phyloP scores from a whole-genome alignment of 2,329 filamentous ascomycete species.

The Mycosphaerella sp. region DNA sequence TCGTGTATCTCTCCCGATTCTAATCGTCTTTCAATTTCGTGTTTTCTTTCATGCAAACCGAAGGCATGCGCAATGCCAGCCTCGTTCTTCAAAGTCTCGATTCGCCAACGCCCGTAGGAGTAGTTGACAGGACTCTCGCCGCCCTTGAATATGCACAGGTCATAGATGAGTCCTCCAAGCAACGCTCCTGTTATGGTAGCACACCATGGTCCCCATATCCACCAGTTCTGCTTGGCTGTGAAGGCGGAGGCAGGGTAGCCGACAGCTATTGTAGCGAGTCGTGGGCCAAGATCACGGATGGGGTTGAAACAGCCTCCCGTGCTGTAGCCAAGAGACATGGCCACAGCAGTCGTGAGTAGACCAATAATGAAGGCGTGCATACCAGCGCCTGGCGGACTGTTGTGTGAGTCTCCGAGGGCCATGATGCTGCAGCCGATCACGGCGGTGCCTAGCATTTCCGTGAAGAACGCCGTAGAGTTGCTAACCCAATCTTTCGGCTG shows the following conservation, averaged over 20 bases:
- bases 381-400: constrained; percentile 40
- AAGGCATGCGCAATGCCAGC: constrained; percentile 20
- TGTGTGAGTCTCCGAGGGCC: constrained; percentile 28
- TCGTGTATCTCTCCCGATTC: constrained; percentile 14
- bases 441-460: constrained; percentile 32
- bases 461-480: constrained; percentile 43
- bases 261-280: constrained; percentile 42
- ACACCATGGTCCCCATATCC: constrained; percentile 43
- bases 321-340: constrained; percentile 42
- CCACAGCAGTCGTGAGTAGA: constrained; percentile 36
- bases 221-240: constrained; percentile 37
- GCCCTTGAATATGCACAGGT: constrained; percentile 46
- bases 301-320: constrained; percentile 48
- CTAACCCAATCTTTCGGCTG: constrained; percentile 26
- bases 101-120: constrained; percentile 30
- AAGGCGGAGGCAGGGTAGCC: constrained; percentile 40
- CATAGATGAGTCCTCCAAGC: constrained; percentile 44
- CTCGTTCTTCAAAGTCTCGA: constrained; percentile 21
- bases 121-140: constrained; percentile 51
- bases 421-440: constrained; percentile 42
- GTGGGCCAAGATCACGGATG: constrained; percentile 47
- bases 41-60: constrained; percentile 13
- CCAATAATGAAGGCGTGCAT: constrained; percentile 50
- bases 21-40: constrained; percentile 16
- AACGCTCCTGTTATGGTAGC: constrained; percentile 41